These are phyloP conservation scores for Aeminium ludgeri DNA, from an alignment of 495 filamentous ascomycete species.

Conservation along the genomic window DNA sequence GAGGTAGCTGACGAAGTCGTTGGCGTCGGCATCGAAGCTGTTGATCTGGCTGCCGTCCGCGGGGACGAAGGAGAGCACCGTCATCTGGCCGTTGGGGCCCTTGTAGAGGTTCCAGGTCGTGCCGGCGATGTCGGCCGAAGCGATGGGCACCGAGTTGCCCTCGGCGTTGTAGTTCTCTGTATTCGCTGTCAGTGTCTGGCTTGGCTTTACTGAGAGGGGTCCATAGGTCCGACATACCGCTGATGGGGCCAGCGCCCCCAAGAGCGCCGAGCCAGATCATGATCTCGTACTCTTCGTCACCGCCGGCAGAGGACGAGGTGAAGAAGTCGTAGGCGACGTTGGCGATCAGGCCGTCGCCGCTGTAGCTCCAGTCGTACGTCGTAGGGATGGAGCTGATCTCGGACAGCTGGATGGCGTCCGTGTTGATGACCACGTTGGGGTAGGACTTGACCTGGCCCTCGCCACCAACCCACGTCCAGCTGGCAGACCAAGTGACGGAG, in stretches of 20 bases:
- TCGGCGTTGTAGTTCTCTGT: background rate
- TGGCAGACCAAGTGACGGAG: conserved; percentile 23
- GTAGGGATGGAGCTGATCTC: conserved; percentile 34
- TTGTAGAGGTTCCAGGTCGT: conserved; percentile 14
- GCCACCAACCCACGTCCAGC: background rate
- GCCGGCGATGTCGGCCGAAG: conserved; percentile 6
- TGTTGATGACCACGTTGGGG: conserved; percentile 33
- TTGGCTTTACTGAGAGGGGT: too few relatives aligned
- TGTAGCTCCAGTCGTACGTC: conserved; percentile 41
- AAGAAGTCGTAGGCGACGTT: conserved; percentile 48
- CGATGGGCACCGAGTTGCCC: conserved; percentile 3
- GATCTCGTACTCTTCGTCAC: conserved; percentile 42
- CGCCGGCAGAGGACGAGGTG: conserved; percentile 31
- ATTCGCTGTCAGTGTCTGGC: too few relatives aligned
- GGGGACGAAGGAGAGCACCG: conserved; percentile 26
- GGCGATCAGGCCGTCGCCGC: conserved; percentile 36
- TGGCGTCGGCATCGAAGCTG: conserved; percentile 39
- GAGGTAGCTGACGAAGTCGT: conserved; percentile 42
- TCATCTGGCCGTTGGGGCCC: conserved; percentile 13
- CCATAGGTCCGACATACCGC: too few relatives aligned
- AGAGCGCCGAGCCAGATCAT: conserved; percentile 54
- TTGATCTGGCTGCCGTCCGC: conserved; percentile 25
- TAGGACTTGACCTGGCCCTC: conserved; percentile 41
- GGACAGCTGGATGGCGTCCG: conserved; percentile 30
- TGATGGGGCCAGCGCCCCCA: conserved; percentile 47